Percentiles rank a stretch among this genome's conserved stretches.
These are phyloP conservation scores for Dissophora globulifera DNA, from an alignment of 192 early-diverging fungal genomes.

Conservation along the genomic window DNA sequence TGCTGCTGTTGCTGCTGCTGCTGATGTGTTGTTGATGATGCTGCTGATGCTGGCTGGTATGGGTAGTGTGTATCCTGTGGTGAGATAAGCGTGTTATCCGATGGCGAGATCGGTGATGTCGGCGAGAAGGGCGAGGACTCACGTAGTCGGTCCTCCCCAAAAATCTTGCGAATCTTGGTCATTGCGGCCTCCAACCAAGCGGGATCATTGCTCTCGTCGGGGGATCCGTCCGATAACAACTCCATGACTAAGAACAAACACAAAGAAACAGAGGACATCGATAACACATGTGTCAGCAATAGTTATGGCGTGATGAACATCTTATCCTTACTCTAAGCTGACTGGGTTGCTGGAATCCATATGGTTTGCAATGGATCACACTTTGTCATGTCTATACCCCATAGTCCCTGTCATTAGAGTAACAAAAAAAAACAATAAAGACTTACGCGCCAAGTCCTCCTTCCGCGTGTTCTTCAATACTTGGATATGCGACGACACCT, in stretches of 20 bases:
- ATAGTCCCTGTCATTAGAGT: no score
- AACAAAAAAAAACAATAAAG: background rate
- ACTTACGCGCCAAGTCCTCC: constrained; percentile 59
- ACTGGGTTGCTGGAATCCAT: no score
- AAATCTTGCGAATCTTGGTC: constrained; percentile 24
- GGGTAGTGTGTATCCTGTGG: background rate
- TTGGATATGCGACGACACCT: constrained; percentile 84
- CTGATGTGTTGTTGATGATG: background rate
- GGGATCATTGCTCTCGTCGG: constrained; percentile 30
- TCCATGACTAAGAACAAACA: constrained; percentile 29
- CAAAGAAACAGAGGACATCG: background rate
- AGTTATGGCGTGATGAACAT: no score
- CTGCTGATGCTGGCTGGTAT: background rate
- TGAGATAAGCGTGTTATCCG: constrained; percentile 11
- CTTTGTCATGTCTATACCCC: no score
- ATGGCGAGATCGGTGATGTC: constrained; percentile 27
- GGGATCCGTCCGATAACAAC: constrained; percentile 31
- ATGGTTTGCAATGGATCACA: no score
- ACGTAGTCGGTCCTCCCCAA: constrained; percentile 20
- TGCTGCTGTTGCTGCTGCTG: background rate
- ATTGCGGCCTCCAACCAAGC: constrained; percentile 29
- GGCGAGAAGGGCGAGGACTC: constrained; percentile 15
- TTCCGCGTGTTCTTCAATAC: constrained; percentile 79
- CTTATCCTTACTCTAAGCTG: no score
- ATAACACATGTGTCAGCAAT: no score